These are phyloP conservation scores for Malus sylvestris DNA, from an alignment of 306 rosid genomes.

Conservation along the genomic window DNA sequence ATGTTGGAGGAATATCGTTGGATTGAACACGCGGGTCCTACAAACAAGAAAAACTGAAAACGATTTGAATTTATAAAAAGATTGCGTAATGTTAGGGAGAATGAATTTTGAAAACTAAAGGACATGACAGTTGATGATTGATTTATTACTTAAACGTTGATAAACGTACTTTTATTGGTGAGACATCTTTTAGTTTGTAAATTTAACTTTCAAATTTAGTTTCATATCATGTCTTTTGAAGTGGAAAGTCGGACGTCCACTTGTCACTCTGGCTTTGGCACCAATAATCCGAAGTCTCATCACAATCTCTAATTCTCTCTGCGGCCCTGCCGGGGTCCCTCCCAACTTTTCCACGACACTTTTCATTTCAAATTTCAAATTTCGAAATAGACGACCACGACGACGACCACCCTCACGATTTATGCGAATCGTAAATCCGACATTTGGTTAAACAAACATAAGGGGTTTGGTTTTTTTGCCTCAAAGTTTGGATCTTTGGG, in stretches of 20 bases:
- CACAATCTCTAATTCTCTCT: neutral
- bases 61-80: neutral
- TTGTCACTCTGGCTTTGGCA: conserved; percentile 2
- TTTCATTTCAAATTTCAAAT: conserved; percentile 61
- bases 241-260: neutral
- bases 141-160: too few relatives aligned
- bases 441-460: neutral
- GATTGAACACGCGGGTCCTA: conserved; percentile 29
- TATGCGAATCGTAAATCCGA: neutral
- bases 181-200: too few relatives aligned
- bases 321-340: neutral
- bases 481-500: conserved; percentile 38
- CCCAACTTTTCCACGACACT: conserved; percentile 31
- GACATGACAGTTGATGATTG: fast-evolving
- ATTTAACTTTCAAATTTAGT: too few relatives aligned
- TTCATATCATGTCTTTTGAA: too few relatives aligned
- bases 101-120: too few relatives aligned
- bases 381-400: conserved; percentile 28
- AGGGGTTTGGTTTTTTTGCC: conserved; percentile 9
- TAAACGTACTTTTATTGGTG: too few relatives aligned
- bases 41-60: neutral
- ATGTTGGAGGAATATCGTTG: conserved; percentile 14
- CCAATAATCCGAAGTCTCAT: conserved; percentile 4
- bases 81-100: neutral
- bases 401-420: neutral